Evolutionary conservation across 2,329 filamentous ascomycete species (phyloP).

Genomic region (Penicillium polonicum): DNA sequence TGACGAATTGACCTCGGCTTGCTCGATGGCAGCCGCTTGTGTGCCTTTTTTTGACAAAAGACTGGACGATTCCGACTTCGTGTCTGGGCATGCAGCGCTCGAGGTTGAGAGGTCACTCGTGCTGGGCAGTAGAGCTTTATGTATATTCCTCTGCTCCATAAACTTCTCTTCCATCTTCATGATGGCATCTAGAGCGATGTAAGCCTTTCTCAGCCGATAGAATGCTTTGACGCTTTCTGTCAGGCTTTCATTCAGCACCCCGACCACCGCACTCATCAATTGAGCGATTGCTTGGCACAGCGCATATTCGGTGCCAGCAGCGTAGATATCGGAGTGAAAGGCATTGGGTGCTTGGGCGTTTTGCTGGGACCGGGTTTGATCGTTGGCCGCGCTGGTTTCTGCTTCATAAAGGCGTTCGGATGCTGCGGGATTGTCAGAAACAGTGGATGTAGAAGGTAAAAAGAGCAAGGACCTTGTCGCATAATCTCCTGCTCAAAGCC

Average conservation of each 20-base stretch:
- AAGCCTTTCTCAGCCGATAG: constrained; percentile 88
- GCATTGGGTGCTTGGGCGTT: constrained; percentile 53
- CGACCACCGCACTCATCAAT: constrained; percentile 84
- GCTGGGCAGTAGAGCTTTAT: constrained; percentile 23
- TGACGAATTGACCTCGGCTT: constrained; percentile 20
- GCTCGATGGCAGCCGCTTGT: constrained; percentile 16
- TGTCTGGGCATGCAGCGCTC: constrained; percentile 6
- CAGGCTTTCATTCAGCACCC: constrained; percentile 86
- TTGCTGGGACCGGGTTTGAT: constrained; percentile 72
- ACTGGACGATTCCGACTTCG: constrained; percentile 15
- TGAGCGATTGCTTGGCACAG: constrained; percentile 82
- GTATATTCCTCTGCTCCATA: constrained; percentile 34
- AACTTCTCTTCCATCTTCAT: constrained; percentile 69
- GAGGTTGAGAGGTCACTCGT: constrained; percentile 15
- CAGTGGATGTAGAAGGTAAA: background rate
- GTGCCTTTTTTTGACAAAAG: constrained; percentile 17
- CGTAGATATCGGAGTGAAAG: constrained; percentile 66
- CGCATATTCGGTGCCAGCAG: constrained; percentile 80
- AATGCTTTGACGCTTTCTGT: constrained; percentile 90
- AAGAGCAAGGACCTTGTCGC: constrained; percentile 59
- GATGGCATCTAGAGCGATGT: constrained; percentile 75
- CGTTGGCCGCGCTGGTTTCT: constrained; percentile 72
- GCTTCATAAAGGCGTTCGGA: constrained; percentile 69
- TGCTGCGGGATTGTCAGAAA: constrained; percentile 49
- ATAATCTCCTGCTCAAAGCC: constrained; percentile 92